Base-by-base conservation (phyloP, 1,284 basidiomycete species). In the Cutaneotrichosporon mucoides region DNA sequence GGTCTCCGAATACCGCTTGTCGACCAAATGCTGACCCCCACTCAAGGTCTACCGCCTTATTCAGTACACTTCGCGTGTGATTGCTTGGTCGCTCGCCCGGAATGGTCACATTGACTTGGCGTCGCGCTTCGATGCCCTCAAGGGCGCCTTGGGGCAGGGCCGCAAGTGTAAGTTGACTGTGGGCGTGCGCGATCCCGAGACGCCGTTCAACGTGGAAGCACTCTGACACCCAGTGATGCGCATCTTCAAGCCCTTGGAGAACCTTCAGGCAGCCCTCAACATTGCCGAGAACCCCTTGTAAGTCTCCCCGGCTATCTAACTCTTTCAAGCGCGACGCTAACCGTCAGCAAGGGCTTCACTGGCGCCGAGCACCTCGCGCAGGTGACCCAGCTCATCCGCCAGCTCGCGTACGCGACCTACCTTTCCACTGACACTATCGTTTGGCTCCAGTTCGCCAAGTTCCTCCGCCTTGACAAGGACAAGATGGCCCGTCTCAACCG, bases 221-320 rank as follows among this genome's bases (percentile, higher is more conserved):
- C 13, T n/a, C 44, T 52, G 53, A 57, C 42, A n/a, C 12, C 10
- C 71, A 96, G 93, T 97, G 54, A 83, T 98, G 83, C 85, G 95
- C 16, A 81, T 98, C 55, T 92, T 93, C 70, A 96, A 97, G 79
- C 93, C 93, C 36, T 70, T 96, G 64, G 95, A 99, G 76, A 92
- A 97, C 79, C 82, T 96, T 15, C 96, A 99, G 78, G 86, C 92
- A 3, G 92, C 92, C 24, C 81, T 97, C 57, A 89, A 88, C 64
- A 87, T 89, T n/a, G 81, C 86, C 13, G 80, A 87, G 38, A 61
- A 69, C 4, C 74, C 79, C 12, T 62, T 79, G 73, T 78, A 60
- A 57, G 77, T 69, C 2, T 33, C 47, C 40, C 50, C 44, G 24
- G 9, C 46, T 3, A 34, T 33, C 8, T 33, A 4, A 7, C 35